Conservation (phyloP, 1,139 yeast species). For the Pichia sp. region DNA sequence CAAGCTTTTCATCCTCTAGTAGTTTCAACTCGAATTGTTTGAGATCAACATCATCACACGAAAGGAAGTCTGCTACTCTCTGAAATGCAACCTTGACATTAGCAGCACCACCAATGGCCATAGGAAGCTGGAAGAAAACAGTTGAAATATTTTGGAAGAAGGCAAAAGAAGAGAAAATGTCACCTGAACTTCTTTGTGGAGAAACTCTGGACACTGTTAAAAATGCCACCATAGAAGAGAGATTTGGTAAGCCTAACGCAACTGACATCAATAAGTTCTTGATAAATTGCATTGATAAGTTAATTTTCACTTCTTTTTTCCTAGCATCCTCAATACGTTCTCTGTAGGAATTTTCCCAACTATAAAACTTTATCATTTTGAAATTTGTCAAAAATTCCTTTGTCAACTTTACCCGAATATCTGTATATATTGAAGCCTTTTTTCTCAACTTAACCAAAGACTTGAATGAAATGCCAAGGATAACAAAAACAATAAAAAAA, state of each 20-base stretch:
- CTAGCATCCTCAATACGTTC: constrained; percentile 38
- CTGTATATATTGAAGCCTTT: constrained; percentile 44
- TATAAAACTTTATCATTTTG: constrained; percentile 44
- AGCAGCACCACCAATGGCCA: constrained; percentile 45
- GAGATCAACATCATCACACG: constrained; percentile 20
- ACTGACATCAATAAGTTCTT: constrained; percentile 41
- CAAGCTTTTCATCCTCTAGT: constrained; percentile 19
- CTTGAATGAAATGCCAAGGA: constrained; percentile 36
- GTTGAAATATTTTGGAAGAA: constrained; percentile 59
- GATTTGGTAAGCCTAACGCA: constrained; percentile 41
- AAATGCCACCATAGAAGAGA: constrained; percentile 57
- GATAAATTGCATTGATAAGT: constrained; percentile 39
- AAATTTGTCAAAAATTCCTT: constrained; percentile 45
- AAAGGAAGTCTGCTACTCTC: constrained; percentile 39
- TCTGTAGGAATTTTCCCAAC: constrained; percentile 49
- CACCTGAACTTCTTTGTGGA: constrained; percentile 54
- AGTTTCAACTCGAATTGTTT: constrained; percentile 12
- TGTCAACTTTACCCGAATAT: constrained; percentile 39
- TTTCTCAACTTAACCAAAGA: constrained; percentile 42
- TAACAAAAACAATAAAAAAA: constrained; percentile 36
- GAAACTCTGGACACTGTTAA: constrained; percentile 56
- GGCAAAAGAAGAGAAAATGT: constrained; percentile 72
- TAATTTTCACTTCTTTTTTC: constrained; percentile 38
- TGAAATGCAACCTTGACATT: constrained; percentile 44
- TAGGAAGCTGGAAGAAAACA: constrained; percentile 59